Evolutionary conservation across 2,329 filamentous ascomycete species (phyloP), one percentile per base, ranked within the genome.

Genomic region (Phialemonium atrogriseum): DNA sequence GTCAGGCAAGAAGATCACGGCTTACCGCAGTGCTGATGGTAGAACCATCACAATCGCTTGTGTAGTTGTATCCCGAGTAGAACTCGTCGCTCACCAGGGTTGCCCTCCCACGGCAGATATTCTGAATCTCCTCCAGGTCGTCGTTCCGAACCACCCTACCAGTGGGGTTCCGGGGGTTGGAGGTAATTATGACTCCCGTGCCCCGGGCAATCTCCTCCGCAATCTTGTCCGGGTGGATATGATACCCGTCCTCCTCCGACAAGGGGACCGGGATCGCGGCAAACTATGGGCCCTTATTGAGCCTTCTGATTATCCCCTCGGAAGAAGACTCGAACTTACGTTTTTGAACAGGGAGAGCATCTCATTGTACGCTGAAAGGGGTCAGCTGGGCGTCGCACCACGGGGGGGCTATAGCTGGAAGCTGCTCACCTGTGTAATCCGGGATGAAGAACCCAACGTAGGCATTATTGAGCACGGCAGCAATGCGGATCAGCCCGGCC

Each of bases 31-130:
- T 82, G 30, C 81, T 88, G 54, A 95, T 85, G 25, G 89, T 93
- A 18, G 73, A 77, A 23, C 89, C 89, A 51, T 95, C 88, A 55
- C 89, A 96, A 62, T 87, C 71, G 46, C 77, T 84, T 21, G 85
- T 93, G 65, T 96, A 96, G 63, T 94, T 94, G 69, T 95, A 96
- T 14, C 88, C 86, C 9, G 80, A 79, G 64, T 96, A 96, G 68
- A 96, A 96, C 60, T 96, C 89, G 52, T 96, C 89, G 62, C 88
- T 85, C 55, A 96, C 88, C 34, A 96, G 68, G 1, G 89, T 96
- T 4, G 87, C 87, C 33, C 87, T 78, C 44, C 87, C 84, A 51
- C 87, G 79, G 66, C 87, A 94, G 47, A 94, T 81, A 51, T 94
- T 84, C 58, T 96, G 88, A 48, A 95, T 94, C 59, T 89, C 75